A percentile compares a stretch with the other conserved stretches of the same genome.
Evolutionary conservation across 2,329 filamentous ascomycete species (phyloP).

Genomic region (Neurospora crassa): DNA sequence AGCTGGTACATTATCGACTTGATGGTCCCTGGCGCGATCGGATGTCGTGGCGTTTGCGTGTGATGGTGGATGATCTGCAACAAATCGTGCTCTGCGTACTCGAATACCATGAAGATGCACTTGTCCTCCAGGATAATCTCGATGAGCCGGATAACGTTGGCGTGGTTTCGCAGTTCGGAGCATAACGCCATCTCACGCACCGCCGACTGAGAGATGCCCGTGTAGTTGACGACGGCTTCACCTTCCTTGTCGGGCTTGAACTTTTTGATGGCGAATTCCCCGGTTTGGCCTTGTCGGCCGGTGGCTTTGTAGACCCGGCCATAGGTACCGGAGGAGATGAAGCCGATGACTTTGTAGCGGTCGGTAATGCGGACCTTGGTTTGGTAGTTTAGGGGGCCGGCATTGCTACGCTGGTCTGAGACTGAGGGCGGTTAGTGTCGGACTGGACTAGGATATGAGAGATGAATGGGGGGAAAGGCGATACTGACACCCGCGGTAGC

Average conservation of each 20-base stretch:
- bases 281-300: conserved; percentile 59
- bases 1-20: conserved; percentile 95
- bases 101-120: conserved; percentile 99
- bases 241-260: conserved; percentile 99
- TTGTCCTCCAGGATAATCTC: conserved; percentile 98
- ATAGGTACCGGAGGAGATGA: conserved; percentile 97
- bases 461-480: conserved; percentile 5
- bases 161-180: conserved; percentile 70
- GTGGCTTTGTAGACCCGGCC: conserved; percentile 95
- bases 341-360: conserved; percentile 92
- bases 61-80: conserved; percentile 98
- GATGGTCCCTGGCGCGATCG: conserved; percentile 80
- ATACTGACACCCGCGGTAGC: conserved; percentile 9
- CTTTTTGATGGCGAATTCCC: conserved; percentile 98
- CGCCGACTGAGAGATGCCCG: conserved; percentile 93
- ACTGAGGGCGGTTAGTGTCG: conserved; percentile 35
- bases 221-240: conserved; percentile 77
- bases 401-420: conserved; percentile 37
- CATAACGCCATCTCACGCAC: conserved; percentile 97
- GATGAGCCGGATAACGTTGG: conserved; percentile 80
- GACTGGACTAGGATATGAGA: not conserved
- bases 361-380: conserved; percentile 84
- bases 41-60: conserved; percentile 76
- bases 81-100: conserved; percentile 95
- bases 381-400: conserved; percentile 43